Evolutionary conservation across 805 yeast genomes (phyloP).

Genomic region (Maudiozyma saulgeensis): DNA sequence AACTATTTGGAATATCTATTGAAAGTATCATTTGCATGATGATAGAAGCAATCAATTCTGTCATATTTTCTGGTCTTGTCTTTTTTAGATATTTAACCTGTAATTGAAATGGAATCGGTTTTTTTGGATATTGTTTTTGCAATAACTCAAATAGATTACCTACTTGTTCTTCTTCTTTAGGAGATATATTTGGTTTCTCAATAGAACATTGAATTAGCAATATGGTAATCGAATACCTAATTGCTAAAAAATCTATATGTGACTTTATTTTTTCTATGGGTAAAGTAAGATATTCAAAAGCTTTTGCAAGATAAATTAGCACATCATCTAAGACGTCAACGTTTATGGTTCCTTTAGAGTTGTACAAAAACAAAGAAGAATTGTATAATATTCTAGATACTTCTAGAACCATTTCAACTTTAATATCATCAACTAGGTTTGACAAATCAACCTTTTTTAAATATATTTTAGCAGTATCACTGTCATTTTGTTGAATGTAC

Average conservation of each 20-base stretch:
- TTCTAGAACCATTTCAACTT: constrained; percentile 20
- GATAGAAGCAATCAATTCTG: constrained; percentile 20
- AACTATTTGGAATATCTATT: constrained; percentile 16
- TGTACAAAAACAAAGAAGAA: neutral
- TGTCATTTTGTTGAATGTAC: constrained; percentile 25
- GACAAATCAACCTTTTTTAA: constrained; percentile 23
- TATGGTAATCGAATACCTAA: constrained; percentile 19
- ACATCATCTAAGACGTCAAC: neutral
- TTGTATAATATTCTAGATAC: constrained; percentile 30
- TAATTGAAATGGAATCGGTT: constrained; percentile 27
- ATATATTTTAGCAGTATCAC: constrained; percentile 30
- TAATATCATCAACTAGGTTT: constrained; percentile 7
- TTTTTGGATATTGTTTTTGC: constrained; percentile 20
- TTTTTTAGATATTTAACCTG: constrained; percentile 15
- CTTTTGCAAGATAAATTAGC: constrained; percentile 15
- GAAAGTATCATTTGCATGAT: constrained; percentile 32
- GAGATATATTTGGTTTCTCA: constrained; percentile 5
- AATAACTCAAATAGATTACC: constrained; percentile 16
- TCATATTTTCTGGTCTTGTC: constrained; percentile 2
- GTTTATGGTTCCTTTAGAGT: neutral
- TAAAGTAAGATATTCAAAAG: constrained; percentile 8
- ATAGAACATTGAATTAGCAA: constrained; percentile 25
- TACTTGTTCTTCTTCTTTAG: constrained; percentile 3
- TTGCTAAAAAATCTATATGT: constrained; percentile 11
- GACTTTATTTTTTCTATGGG: constrained; percentile 7